phyloP scores from a whole-genome alignment of 116 monocot genomes.

The Thalassia testudinum region DNA sequence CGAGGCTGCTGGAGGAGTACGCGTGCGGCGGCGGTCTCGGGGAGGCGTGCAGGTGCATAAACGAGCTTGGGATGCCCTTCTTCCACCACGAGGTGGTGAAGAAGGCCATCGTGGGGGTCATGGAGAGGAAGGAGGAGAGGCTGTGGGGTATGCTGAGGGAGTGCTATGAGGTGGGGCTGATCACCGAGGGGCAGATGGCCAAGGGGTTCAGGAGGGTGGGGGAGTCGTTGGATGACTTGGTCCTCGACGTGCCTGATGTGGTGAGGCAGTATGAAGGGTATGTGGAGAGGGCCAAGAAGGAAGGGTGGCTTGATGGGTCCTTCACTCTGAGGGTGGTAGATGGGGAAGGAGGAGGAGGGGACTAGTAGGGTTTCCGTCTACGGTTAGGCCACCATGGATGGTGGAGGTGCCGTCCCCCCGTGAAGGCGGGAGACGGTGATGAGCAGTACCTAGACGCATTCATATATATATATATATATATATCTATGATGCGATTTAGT shows the following conservation, averaged over 20 bases:
- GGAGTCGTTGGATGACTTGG: constrained; percentile 53
- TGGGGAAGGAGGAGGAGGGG: not conserved
- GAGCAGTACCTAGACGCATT: too few species aligned
- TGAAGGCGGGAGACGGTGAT: too few species aligned
- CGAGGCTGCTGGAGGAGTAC: constrained; percentile 53
- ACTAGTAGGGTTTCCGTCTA: not conserved
- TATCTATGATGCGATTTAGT: too few species aligned
- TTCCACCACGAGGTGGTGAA: constrained; percentile 80
- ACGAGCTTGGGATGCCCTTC: constrained; percentile 76
- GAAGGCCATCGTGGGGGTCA: constrained; percentile 41
- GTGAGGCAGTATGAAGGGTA: constrained; percentile 27
- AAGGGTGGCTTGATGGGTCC: constrained; percentile 42
- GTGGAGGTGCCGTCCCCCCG: too few species aligned
- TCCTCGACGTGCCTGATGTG: constrained; percentile 49
- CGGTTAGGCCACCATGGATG: too few species aligned
- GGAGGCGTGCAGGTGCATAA: constrained; percentile 69
- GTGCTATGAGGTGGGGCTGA: constrained; percentile 33
- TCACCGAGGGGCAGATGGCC: constrained; percentile 52
- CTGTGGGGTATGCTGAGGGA: constrained; percentile 30
- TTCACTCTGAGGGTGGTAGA: constrained; percentile 1
- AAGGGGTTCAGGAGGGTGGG: constrained; percentile 58
- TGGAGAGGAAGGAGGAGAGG: constrained; percentile 44
- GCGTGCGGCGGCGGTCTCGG: constrained; percentile 35
- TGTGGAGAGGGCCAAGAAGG: constrained; percentile 29
- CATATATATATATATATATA: too few species aligned